Base-by-base conservation (phyloP, 306 rosid species). In the Vigna radiata region DNA sequence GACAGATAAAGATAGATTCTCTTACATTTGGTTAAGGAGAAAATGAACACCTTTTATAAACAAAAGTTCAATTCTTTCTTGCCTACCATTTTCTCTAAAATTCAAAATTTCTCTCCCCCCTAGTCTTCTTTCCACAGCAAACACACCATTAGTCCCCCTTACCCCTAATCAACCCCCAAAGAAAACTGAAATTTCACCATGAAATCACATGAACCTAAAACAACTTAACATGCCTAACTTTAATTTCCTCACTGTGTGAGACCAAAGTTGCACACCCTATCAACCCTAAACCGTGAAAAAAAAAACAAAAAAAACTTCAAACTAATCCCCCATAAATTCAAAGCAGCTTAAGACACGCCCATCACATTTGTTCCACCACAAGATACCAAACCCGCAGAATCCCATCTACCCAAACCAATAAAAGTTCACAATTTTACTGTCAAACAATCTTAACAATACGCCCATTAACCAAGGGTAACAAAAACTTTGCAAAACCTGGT, bases 401-500 rank as follows among this genome's bases (percentile, higher is more conserved):
- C 60, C 75, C 66, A 53, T 18, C 54, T 44, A 21, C 61, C 18
- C 29, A 8, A 69, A 59, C 18, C 68, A 19, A 21, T 4, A 21
- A 68, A 77, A 71, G 43, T 17, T 21, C 0, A 19, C 70, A 71
- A 47, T 72, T 78, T 53, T 37, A 27, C 15, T 1, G 4, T 4
- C 72, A 44, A 46, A 75, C 15, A 65, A 65, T 27, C 47, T 5
- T 8, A 48, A 50, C 31, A 25, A 50, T 44, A 60, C 8, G 4
- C 46, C 9, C 50, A 49, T 36, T 8, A 64, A 6, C 9, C 14
- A 52, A 27, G 9, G n/a, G 29, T 41, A 11, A 39, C 2, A 37
- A 67, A 36, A 73, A 36, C 8, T 13, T 49, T 8, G 10, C 23
- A 47, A 64, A 56, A 95, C 97, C 96, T 92, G 82, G 78, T 76